Base-by-base conservation (phyloP, 208 protist genomes). In the Crithidia bombi region DNA sequence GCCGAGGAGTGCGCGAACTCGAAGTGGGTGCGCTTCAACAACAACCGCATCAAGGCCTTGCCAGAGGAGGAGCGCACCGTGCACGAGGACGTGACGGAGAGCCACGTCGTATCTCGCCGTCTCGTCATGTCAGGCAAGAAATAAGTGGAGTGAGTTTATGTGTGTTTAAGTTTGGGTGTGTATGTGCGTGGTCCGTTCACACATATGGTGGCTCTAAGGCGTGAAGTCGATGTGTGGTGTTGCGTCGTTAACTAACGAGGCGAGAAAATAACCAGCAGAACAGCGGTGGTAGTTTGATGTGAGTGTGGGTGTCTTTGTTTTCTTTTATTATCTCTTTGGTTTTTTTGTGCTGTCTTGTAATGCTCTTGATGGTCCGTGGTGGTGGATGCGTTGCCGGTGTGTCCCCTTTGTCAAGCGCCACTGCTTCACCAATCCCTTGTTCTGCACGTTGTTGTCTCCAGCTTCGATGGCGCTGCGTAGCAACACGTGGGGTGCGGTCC, bases 1-100 rank as follows among this genome's bases (percentile, higher is more conserved):
- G 75, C 78, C 43, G 79, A 92, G 67, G 80, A 93, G 23, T 78
- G 87, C 69, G 75, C 66, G 5, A 81, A 65, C 28, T 93, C 92
- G 32, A 73, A 78, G 55, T 94, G 87, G 92, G 59, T 54, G 9
- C 83, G 86, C 57, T 82, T 87, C 73, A 93, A 88, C 80, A 81
- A 79, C 32, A 70, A 79, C 35, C 86, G 82, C 50, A 68, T 96
- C 46, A 87, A 86, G 73, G 71, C 64, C 23, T 75, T 96, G 5
- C 82, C 92, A 6, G 77, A 86, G 32, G 82, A 93, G 52, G 73
- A 94, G 49, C 77, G 68, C 39, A 82, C 78, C 28, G 61, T 92
- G 51, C 76, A 92, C 65, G 89, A 95, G 74, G 79, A 86, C 28
- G 75, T 94, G 14, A 79, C 65, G n/a, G 89, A 95, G 73, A 86